Conservation (phyloP, 331 rosid genomes). For the Malus hybrid region DNA sequence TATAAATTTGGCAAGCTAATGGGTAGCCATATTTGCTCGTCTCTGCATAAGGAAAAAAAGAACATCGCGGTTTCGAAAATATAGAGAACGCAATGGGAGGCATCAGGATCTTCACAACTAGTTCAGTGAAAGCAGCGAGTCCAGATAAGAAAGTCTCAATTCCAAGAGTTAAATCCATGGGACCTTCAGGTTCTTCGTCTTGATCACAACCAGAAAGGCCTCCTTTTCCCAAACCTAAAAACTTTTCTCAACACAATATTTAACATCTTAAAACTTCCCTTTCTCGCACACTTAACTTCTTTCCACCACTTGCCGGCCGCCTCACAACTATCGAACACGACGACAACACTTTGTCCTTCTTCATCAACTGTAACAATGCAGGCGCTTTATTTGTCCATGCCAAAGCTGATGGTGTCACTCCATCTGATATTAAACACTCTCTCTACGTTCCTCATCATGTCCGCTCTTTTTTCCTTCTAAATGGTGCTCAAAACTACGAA, state of each 20-base stretch:
- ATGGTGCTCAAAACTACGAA: not conserved
- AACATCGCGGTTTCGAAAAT: not conserved
- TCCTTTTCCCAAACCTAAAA: not conserved
- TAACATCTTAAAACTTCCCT: constrained; percentile 4
- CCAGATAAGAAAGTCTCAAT: not conserved
- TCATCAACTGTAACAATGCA: not conserved
- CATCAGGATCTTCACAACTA: not conserved
- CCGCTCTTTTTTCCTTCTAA: not conserved
- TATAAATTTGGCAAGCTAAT: no score
- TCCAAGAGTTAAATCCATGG: constrained; percentile 1
- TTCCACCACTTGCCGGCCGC: constrained; percentile 11
- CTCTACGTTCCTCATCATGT: constrained; percentile 14
- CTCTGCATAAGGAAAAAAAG: not conserved
- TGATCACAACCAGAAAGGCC: not conserved
- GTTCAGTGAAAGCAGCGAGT: not conserved
- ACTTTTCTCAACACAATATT: not conserved
- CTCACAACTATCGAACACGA: not conserved
- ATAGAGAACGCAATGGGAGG: not conserved
- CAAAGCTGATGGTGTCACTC: not conserved
- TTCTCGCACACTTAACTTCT: not conserved
- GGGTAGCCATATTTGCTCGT: no score
- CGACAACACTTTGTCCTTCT: not conserved
- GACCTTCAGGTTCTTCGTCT: not conserved
- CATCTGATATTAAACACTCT: not conserved
- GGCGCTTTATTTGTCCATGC: constrained; percentile 11